Conservation (phyloP, 495 filamentous ascomycete species). For the Evansstolkia leycettana region DNA sequence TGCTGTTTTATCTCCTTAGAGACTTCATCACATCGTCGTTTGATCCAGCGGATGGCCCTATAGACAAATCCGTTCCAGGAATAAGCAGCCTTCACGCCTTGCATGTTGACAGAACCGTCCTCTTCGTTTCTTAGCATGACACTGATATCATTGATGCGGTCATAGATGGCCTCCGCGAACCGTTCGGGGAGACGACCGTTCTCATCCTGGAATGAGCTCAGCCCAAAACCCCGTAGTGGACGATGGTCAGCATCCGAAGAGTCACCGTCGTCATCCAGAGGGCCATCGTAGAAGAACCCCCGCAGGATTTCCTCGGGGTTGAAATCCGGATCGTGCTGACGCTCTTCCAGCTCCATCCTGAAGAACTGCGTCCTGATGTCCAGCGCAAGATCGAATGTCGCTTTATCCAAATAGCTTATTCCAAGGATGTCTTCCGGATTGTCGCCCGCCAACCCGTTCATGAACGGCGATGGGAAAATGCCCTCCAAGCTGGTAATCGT, state of each 20-base stretch:
- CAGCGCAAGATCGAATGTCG: slow-evolving; percentile 26
- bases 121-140: slow-evolving; percentile 10
- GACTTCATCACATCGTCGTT: slow-evolving; percentile 22
- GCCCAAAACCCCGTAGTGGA: slow-evolving; percentile 23
- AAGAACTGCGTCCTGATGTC: slow-evolving; percentile 29
- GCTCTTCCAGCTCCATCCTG: slow-evolving; percentile 18
- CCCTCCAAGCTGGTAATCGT: slow-evolving; percentile 18
- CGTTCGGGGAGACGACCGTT: slow-evolving; percentile 21
- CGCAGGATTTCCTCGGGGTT: slow-evolving; percentile 15
- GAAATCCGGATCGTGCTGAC: slow-evolving; percentile 13
- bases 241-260: slow-evolving; percentile 4
- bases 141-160: slow-evolving; percentile 22
- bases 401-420: slow-evolving; percentile 13
- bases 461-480: slow-evolving; percentile 22
- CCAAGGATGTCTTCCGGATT: slow-evolving; percentile 6
- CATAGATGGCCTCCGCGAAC: slow-evolving; percentile 16
- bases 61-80: slow-evolving; percentile 22
- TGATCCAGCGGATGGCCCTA: slow-evolving; percentile 21
- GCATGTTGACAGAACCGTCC: slow-evolving; percentile 12
- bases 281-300: slow-evolving; percentile 16
- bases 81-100: slow-evolving; percentile 14
- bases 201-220: slow-evolving; percentile 13
- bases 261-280: slow-evolving; percentile 6
- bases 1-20: slow-evolving; percentile 8
- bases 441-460: slow-evolving; percentile 10